phyloP scores from a whole-genome alignment of 768 basidiomycete species.

The Lactarius hengduanensis region DNA sequence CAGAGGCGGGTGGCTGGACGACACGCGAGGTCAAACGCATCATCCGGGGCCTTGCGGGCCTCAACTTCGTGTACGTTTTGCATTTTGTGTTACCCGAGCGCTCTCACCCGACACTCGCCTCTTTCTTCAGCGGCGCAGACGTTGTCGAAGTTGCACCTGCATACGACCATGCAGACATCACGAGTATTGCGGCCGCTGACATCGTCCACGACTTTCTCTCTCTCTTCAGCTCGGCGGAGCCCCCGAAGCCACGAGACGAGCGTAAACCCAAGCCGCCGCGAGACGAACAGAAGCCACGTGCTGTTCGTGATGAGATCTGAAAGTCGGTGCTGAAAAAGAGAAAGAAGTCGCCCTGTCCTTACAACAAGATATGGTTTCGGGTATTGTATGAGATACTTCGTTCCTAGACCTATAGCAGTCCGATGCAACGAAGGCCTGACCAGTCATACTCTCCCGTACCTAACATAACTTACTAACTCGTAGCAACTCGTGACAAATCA shows the following conservation, averaged over 20 bases:
- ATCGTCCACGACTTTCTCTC: constrained; percentile 68
- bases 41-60: constrained; percentile 70
- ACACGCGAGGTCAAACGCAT: constrained; percentile 79
- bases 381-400: neutral
- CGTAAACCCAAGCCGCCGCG: neutral
- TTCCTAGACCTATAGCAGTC: constrained; percentile 11
- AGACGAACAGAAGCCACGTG: constrained; percentile 18
- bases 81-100: neutral
- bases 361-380: neutral
- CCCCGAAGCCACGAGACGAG: constrained; percentile 36
- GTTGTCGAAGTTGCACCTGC: constrained; percentile 74
- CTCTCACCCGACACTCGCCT: neutral
- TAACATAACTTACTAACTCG: constrained; percentile 1
- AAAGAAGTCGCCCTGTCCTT: neutral
- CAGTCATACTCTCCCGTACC: neutral
- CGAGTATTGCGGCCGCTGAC: constrained; percentile 65
- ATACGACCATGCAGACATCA: constrained; percentile 72
- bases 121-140: constrained; percentile 55
- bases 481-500: constrained; percentile 6
- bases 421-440: neutral
- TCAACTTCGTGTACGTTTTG: constrained; percentile 72
- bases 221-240: constrained; percentile 49
- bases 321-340: constrained; percentile 6
- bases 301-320: constrained; percentile 34
- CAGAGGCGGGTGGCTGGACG: constrained; percentile 84